phyloP scores from a whole-genome alignment of 441 rosid genomes.

The Rhodomyrtus psidioides region DNA sequence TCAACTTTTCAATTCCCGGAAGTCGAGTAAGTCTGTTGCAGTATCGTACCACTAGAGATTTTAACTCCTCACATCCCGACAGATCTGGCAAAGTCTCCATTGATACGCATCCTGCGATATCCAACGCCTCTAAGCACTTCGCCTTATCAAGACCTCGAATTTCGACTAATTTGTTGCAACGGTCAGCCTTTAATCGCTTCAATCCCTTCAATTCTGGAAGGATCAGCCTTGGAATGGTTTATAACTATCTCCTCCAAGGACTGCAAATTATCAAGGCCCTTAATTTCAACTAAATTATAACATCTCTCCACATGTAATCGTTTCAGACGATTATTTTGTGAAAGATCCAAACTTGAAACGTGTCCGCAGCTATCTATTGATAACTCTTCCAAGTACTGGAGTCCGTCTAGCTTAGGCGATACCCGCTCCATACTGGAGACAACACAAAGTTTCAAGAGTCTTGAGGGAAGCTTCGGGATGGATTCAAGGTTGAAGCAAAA shows the following conservation, averaged over 20 bases:
- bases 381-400: no score
- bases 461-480: no score
- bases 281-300: neutral
- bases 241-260: neutral
- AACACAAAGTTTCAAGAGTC: no score
- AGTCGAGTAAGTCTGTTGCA: neutral
- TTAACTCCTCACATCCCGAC: neutral
- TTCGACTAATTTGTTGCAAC: neutral
- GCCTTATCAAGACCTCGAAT: neutral
- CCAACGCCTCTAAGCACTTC: neutral
- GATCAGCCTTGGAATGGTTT: neutral
- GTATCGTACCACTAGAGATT: fast-evolving
- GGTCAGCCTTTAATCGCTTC: neutral
- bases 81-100: neutral
- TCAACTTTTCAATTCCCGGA: neutral
- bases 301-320: no score
- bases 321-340: no score
- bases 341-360: no score
- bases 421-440: no score
- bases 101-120: fast-evolving
- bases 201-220: neutral
- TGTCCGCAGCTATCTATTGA: fast-evolving
- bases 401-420: no score
- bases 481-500: no score
- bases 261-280: neutral